Evolutionary conservation across 345 rosid species (phyloP).

Genomic region (Populus ilicifolia): DNA sequence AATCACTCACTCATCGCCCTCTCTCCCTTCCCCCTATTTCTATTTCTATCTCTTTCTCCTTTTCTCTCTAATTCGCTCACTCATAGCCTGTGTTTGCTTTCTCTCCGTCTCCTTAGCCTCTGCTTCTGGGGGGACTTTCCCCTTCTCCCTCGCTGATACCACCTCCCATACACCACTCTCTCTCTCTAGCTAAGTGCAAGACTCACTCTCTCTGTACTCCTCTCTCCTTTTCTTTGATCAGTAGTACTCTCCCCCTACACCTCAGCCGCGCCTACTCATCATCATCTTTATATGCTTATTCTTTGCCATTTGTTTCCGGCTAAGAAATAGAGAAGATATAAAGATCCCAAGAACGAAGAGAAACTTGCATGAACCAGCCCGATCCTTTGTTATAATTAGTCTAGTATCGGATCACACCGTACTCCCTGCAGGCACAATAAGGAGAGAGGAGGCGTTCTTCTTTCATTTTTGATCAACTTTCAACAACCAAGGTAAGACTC

Average conservation of each 20-base stretch:
- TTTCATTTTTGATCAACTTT: neutral
- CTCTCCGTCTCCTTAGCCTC: conserved; percentile 84
- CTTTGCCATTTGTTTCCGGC: conserved; percentile 42
- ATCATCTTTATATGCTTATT: conserved; percentile 62
- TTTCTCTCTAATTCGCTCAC: neutral
- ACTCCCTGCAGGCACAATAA: neutral
- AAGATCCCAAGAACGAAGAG: conserved; percentile 15
- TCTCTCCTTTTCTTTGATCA: neutral
- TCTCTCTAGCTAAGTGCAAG: conserved; percentile 9
- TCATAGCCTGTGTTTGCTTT: conserved; percentile 31
- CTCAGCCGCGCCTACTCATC: conserved; percentile 21
- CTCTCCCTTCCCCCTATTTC: conserved; percentile 38
- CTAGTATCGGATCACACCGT: neutral
- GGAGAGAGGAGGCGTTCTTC: neutral
- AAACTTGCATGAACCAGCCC: conserved; percentile 37
- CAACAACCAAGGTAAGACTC: neutral
- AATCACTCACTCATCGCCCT: conserved; percentile 1
- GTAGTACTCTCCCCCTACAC: neutral
- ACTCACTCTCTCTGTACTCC: neutral
- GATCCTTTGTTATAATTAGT: neutral
- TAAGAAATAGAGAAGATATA: conserved; percentile 12
- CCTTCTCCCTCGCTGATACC: conserved; percentile 24
- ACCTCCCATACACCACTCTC: conserved; percentile 14
- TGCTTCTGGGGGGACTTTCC: conserved; percentile 67
- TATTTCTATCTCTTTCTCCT: neutral